Base-by-base conservation (phyloP, 345 rosid species). In the Eucalyptus marginata region DNA sequence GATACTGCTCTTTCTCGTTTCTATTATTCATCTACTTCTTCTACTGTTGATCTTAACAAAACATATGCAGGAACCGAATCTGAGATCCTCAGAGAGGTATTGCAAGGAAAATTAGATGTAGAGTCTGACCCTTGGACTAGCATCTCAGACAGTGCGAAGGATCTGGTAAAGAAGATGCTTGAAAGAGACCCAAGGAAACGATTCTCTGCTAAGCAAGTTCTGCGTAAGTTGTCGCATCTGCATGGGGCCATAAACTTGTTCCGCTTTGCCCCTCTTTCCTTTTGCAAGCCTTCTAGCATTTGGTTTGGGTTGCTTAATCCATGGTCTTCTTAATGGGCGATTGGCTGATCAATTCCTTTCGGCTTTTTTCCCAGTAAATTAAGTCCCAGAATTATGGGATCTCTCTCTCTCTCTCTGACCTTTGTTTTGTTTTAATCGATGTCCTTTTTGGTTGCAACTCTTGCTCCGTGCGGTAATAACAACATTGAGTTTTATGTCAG, bases 71-170 rank as follows among this genome's bases (percentile, higher is more conserved):
- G 94, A 92, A 95, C 96, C 44, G 99, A 96, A 92, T 93, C 99
- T 36, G 98, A 97, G 91, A 97, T 97, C 94, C 96, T 97, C 92
- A 94, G 93, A 91, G 96, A 95, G 93, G 96, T 96, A 86, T 92
- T 96, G 87, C 90, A 92, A 91, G 99, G 98, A 83, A 94, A 95
- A 89, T 71, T 97, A 89, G 99, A 97, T 91, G 94, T 96, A 87
- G 92, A 90, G 90, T 97, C 99, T 85, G 96, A 96, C 18, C 99
- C 99, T 44, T 97, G 99, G 99, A 98, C 99, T 47, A 94, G 87
- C 56, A 94, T 96, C 86, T 97, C 99, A 40, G 98, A 93, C 13
- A 96, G 95, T 91, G 99, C 98, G 88, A 97, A 97, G 94, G 98
- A 97, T 88, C 92, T 97, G 92, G 93, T 96, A 49, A 85, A 88